A percentile compares a stretch with the other conserved stretches of the same genome.
phyloP scores from a whole-genome alignment of 768 basidiomycete genomes.

The Boletus fagicola region DNA sequence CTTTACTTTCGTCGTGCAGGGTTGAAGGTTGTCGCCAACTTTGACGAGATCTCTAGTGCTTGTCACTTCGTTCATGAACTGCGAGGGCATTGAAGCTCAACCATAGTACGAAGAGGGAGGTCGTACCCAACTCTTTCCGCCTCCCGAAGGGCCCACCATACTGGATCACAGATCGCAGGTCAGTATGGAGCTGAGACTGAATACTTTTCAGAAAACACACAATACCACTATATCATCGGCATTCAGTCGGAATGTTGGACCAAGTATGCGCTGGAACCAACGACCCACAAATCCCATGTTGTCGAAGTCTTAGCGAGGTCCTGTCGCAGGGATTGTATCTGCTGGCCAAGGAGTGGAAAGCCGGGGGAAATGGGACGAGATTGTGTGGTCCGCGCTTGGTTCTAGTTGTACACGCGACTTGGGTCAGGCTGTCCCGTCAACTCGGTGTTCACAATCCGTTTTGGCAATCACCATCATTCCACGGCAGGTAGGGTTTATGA shows the following conservation, averaged over 20 bases:
- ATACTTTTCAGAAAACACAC: slow-evolving; percentile 3
- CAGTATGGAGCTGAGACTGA: neutral
- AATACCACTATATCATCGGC: slow-evolving; percentile 21
- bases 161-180: slow-evolving; percentile 6
- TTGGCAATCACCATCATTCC: neutral
- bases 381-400: neutral
- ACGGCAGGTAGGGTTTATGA: neutral
- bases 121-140: slow-evolving; percentile 23
- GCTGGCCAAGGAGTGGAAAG: too few species aligned
- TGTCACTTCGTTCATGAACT: slow-evolving; percentile 15
- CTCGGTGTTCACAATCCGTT: neutral
- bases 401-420: neutral
- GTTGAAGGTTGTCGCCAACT: neutral
- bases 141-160: slow-evolving; percentile 19
- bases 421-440: neutral
- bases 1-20: neutral
- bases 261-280: neutral
- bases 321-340: neutral
- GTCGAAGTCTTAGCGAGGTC: neutral
- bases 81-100: neutral
- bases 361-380: neutral
- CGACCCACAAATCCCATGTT: neutral
- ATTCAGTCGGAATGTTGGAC: neutral
- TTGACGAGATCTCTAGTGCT: neutral
- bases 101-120: neutral